phyloP scores from a whole-genome alignment of 306 rosid species.

The Prunus salicina region DNA sequence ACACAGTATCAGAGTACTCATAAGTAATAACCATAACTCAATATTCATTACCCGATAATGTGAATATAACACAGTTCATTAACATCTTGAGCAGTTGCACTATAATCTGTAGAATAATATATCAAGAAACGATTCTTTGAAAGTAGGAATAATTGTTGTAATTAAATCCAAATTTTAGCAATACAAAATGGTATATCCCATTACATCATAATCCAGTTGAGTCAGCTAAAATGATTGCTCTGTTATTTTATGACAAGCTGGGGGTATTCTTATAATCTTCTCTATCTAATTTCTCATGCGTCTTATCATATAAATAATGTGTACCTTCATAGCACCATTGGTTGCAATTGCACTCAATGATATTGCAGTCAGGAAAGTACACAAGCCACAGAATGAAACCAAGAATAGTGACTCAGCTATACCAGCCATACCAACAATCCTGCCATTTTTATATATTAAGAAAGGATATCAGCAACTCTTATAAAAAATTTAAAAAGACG shows the following conservation, averaged over 20 bases:
- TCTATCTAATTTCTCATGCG: not conserved
- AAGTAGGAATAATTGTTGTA: not conserved
- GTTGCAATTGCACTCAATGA: constrained; percentile 99
- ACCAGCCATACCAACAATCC: constrained; percentile 99
- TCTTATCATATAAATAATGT: constrained; percentile 3
- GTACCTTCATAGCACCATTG: constrained; percentile 99
- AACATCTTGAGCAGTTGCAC: not conserved
- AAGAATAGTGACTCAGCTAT: constrained; percentile 67
- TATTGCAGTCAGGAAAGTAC: constrained; percentile 92
- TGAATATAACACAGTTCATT: not conserved
- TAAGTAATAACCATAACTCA: not conserved
- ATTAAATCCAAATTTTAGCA: not conserved
- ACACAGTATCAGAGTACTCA: not conserved
- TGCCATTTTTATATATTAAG: constrained; percentile 39
- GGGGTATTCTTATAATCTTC: not conserved
- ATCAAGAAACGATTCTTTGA: not conserved
- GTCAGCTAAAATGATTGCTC: not conserved
- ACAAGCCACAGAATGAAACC: constrained; percentile 80
- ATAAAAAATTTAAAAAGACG: not conserved
- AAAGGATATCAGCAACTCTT: not conserved
- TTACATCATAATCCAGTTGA: constrained; percentile 1
- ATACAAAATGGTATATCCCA: not conserved
- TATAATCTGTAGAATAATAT: not conserved
- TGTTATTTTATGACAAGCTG: not conserved
- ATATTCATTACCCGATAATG: not conserved